Conservation (phyloP, 305 asterid genomes). For the Withania somnifera region DNA sequence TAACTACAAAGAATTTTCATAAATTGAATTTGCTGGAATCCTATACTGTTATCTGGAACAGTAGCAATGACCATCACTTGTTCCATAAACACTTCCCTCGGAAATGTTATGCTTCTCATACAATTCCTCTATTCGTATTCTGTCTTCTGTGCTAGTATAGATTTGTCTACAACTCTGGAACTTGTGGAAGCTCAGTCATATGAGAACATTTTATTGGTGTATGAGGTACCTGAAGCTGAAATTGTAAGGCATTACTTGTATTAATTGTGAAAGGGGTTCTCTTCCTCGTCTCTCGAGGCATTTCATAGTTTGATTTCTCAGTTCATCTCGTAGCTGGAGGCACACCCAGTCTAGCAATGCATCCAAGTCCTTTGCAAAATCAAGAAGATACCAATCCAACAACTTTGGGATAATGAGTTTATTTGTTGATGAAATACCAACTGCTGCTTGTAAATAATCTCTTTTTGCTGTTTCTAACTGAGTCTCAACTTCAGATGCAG, state of each 20-base stretch:
- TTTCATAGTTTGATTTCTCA: slow-evolving; percentile 34
- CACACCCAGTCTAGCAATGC: slow-evolving; percentile 72
- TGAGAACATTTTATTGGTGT: not conserved
- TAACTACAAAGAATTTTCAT: not conserved
- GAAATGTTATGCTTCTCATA: not conserved
- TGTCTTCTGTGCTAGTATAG: not conserved
- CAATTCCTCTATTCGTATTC: not conserved
- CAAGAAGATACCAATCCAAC: slow-evolving; percentile 75
- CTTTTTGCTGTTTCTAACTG: slow-evolving; percentile 63
- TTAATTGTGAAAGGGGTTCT: slow-evolving; percentile 32
- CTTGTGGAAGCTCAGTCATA: not conserved
- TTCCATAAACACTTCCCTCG: not conserved
- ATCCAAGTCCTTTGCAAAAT: slow-evolving; percentile 74
- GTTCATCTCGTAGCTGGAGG: slow-evolving; percentile 58
- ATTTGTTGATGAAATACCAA: slow-evolving; percentile 48
- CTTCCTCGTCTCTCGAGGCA: slow-evolving; percentile 38
- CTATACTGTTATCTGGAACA: not conserved
- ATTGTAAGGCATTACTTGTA: slow-evolving; percentile 54
- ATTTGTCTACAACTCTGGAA: not conserved
- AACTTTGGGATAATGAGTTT: slow-evolving; percentile 63
- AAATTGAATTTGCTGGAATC: not conserved
- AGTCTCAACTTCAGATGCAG: slow-evolving; percentile 47
- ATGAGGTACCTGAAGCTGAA: slow-evolving; percentile 77
- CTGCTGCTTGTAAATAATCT: slow-evolving; percentile 67
- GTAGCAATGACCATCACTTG: not conserved